Conservation (phyloP, 2,329 filamentous ascomycete genomes). For the Lachnellula willkommii region DNA sequence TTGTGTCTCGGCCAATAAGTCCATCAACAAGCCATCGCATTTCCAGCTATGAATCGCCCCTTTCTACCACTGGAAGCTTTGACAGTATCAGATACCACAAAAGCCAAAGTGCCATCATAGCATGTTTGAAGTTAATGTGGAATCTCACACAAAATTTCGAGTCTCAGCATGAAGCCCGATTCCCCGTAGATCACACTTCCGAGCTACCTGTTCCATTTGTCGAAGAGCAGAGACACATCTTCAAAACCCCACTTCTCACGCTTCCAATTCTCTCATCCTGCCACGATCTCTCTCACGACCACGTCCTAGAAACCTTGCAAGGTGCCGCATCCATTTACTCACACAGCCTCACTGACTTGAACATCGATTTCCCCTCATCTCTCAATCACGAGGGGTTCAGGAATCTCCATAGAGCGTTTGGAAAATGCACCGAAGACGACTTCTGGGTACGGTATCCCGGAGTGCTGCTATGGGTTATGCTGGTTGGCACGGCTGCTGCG, state of each 20-base stretch:
- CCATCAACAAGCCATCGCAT: not conserved
- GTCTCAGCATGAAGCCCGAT: not conserved
- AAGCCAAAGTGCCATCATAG: constrained; percentile 1
- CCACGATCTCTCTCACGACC: constrained; percentile 3
- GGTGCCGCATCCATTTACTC: constrained; percentile 4
- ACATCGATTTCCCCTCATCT: constrained; percentile 1
- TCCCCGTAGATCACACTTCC: not conserved
- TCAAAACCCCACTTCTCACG: constrained; percentile 9
- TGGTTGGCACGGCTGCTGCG: constrained; percentile 9
- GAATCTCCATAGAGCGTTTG: constrained; percentile 2
- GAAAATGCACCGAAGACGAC: constrained; percentile 6
- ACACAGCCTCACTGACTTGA: not conserved
- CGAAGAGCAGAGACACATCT: constrained; percentile 3
- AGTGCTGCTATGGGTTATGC: constrained; percentile 10
- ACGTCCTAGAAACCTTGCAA: constrained; percentile 10
- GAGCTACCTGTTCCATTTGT: constrained; percentile 1
- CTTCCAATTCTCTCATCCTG: constrained; percentile 13
- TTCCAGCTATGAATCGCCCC: constrained; percentile 6
- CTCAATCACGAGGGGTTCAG: constrained; percentile 1
- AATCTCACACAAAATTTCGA: constrained; percentile 1
- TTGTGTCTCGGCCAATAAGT: not conserved
- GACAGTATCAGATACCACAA: constrained; percentile 2
- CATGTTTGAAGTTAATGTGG: constrained; percentile 3
- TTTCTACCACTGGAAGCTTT: not conserved
- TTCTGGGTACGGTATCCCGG: constrained; percentile 14